A percentile compares a stretch with the other conserved stretches of the same genome.
These are phyloP conservation scores for Sphaceloma murrayae DNA, from an alignment of 2,329 filamentous ascomycete genomes.

Conservation along the genomic window DNA sequence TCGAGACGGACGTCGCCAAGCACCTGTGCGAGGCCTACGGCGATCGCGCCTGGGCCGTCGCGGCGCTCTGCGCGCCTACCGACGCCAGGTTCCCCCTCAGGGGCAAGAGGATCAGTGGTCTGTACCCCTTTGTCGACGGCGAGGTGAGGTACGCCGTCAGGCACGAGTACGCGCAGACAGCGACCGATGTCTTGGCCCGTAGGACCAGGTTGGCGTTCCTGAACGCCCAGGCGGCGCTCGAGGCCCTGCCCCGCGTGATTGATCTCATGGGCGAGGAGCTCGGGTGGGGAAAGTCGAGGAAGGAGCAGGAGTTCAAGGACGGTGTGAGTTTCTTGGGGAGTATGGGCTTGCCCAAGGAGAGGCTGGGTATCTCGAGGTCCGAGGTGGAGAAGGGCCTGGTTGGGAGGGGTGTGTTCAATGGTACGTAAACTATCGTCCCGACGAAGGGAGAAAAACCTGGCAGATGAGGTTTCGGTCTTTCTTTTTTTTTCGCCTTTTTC, in stretches of 20 bases:
- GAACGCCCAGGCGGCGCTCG: constrained; percentile 81
- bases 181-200: constrained; percentile 77
- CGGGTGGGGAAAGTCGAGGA: constrained; percentile 62
- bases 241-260: constrained; percentile 74
- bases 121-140: constrained; percentile 87
- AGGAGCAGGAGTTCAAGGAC: constrained; percentile 73
- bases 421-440: constrained; percentile 44
- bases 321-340: constrained; percentile 49
- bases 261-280: constrained; percentile 83
- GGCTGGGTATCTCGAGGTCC: constrained; percentile 45
- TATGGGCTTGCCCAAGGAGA: constrained; percentile 52
- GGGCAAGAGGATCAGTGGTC: constrained; percentile 64
- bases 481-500: no score
- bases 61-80: constrained; percentile 66
- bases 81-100: constrained; percentile 72
- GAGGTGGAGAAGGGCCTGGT: constrained; percentile 53
- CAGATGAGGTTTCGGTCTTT: no score
- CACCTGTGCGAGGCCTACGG: constrained; percentile 83
- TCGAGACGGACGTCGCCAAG: constrained; percentile 86
- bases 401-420: constrained; percentile 40
- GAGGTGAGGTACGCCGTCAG: constrained; percentile 81
- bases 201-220: constrained; percentile 80
- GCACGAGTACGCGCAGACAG: constrained; percentile 86
- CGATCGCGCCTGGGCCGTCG: constrained; percentile 85
- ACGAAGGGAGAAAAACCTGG: no score